These are phyloP conservation scores for Plectosphaerella sp. DNA, from an alignment of 2,329 filamentous ascomycete species.

Conservation along the genomic window DNA sequence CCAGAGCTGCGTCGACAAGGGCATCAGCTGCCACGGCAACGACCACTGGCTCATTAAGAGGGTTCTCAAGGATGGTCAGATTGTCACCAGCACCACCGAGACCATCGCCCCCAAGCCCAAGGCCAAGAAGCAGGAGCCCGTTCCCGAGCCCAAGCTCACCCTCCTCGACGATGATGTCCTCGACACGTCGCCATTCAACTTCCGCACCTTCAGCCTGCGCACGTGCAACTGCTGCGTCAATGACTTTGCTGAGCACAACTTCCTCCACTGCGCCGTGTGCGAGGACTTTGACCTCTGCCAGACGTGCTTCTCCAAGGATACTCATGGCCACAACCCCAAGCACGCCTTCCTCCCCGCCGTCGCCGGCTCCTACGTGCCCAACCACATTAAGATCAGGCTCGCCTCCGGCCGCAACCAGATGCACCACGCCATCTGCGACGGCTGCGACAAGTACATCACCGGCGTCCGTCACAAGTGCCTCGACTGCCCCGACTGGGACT, in stretches of 20 bases:
- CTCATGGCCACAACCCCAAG: slow-evolving; percentile 86
- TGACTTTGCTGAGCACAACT: slow-evolving; percentile 70
- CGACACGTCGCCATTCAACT: slow-evolving; percentile 6
- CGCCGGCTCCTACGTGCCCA: slow-evolving; percentile 55
- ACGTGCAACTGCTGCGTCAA: slow-evolving; percentile 66
- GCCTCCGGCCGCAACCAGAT: slow-evolving; percentile 72
- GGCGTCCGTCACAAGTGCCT: slow-evolving; percentile 96
- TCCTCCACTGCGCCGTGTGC: slow-evolving; percentile 80
- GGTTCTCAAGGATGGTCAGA: slow-evolving; percentile 69
- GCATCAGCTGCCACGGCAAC: slow-evolving; percentile 71
- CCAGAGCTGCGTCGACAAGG: slow-evolving; percentile 68
- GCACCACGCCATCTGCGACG: slow-evolving; percentile 91
- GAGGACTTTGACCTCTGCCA: slow-evolving; percentile 93
- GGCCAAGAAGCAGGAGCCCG: slow-evolving; percentile 18
- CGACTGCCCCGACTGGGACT: slow-evolving; percentile 96
- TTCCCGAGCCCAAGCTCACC: slow-evolving; percentile 16
- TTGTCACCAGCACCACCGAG: slow-evolving; percentile 84
- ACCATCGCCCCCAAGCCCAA: slow-evolving; percentile 63
- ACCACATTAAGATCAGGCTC: slow-evolving; percentile 63
- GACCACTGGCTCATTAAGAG: slow-evolving; percentile 96
- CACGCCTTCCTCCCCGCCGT: slow-evolving; percentile 73
- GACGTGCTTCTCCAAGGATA: slow-evolving; percentile 67
- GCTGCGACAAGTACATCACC: slow-evolving; percentile 81
- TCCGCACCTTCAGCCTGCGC: slow-evolving; percentile 37
- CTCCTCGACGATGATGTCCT: slow-evolving; percentile 8